These are phyloP conservation scores for Annona cherimola DNA, from an alignment of 164 flowering plant genomes.

Conservation along the genomic window DNA sequence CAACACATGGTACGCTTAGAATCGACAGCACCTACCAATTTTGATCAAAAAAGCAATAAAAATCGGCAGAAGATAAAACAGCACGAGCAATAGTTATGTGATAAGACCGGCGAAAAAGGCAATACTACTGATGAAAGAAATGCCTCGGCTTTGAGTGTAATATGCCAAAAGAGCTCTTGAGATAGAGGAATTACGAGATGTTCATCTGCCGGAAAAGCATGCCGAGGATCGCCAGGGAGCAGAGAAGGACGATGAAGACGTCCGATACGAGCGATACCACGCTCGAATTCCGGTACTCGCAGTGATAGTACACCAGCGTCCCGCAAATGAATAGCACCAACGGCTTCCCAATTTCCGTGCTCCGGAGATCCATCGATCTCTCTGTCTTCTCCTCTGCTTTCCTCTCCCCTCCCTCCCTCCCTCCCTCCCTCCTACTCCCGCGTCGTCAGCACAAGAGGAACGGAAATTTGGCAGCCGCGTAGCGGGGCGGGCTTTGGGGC, in stretches of 20 bases:
- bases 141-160: not conserved
- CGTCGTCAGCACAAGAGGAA: not conserved
- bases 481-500: too few relatives aligned
- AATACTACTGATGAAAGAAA: not conserved
- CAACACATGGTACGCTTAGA: too few relatives aligned
- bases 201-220: conserved; percentile 95
- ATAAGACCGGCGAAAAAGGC: not conserved
- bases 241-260: conserved; percentile 90
- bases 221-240: conserved; percentile 96
- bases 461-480: not conserved
- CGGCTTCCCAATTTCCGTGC: conserved; percentile 52
- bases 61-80: too few relatives aligned
- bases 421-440: not conserved
- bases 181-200: conserved; percentile 42
- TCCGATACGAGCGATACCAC: conserved; percentile 75
- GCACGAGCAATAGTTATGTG: too few relatives aligned
- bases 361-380: conserved; percentile 16
- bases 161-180: not conserved
- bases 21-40: too few relatives aligned
- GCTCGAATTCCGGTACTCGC: conserved; percentile 71
- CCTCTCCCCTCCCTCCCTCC: not conserved
- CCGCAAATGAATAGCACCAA: conserved; percentile 63
- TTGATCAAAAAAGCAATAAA: not conserved
- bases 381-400: conserved; percentile 2
- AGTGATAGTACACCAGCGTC: conserved; percentile 81